phyloP scores from a whole-genome alignment of 2,329 filamentous ascomycete species.

The Fusarium piperis region DNA sequence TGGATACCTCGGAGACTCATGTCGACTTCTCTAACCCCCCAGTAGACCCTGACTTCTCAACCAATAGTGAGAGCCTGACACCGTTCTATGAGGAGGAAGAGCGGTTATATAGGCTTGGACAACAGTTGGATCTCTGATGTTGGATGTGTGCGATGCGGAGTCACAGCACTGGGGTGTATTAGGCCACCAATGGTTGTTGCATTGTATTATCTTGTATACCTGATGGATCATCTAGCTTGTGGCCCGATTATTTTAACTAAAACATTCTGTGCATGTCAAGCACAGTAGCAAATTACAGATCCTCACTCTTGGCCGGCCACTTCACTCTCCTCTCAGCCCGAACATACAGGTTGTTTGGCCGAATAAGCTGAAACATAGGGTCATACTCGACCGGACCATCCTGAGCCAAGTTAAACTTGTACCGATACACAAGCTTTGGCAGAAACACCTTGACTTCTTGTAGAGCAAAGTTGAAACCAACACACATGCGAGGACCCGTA shows the following conservation, averaged over 20 bases:
- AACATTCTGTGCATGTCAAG: background rate
- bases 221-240: too few species aligned
- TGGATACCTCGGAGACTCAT: too few species aligned
- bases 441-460: conserved; percentile 69
- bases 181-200: too few species aligned
- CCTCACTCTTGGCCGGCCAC: conserved; percentile 53
- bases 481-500: conserved; percentile 65
- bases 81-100: too few species aligned
- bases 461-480: conserved; percentile 72
- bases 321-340: conserved; percentile 58
- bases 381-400: conserved; percentile 65
- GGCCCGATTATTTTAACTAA: background rate
- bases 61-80: too few species aligned
- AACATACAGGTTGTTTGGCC: conserved; percentile 65
- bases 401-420: conserved; percentile 63
- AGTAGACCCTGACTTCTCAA: too few species aligned
- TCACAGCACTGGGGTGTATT: too few species aligned
- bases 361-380: conserved; percentile 67
- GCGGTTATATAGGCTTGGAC: too few species aligned
- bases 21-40: too few species aligned
- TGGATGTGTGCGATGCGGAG: too few species aligned
- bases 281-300: background rate
- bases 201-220: too few species aligned
- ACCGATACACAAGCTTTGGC: conserved; percentile 66
- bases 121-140: too few species aligned